These are phyloP conservation scores for Stentor roeselii DNA, from an alignment of 73 alveolate genomes.

Conservation along the genomic window DNA sequence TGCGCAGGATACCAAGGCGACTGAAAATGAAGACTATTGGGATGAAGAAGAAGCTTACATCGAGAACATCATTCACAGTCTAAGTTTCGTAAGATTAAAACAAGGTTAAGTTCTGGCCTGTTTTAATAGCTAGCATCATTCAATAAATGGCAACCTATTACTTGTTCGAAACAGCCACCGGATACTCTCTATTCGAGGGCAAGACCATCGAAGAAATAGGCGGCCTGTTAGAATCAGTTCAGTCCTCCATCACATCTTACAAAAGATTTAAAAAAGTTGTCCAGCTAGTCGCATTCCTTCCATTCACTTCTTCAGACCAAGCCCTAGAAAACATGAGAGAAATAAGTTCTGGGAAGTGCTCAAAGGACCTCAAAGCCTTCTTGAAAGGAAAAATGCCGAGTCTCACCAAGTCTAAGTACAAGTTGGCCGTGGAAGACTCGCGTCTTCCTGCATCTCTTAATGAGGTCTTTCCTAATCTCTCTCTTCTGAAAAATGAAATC, in stretches of 20 bases:
- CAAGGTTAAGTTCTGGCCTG: no score
- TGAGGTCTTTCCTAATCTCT: conserved; percentile 32
- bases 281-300: conserved; percentile 59
- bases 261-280: conserved; percentile 65
- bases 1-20: no score
- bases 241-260: conserved; percentile 39
- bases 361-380: conserved; percentile 68
- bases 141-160: conserved; percentile 24
- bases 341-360: conserved; percentile 43
- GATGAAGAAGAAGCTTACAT: no score
- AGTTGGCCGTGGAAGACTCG: conserved; percentile 59
- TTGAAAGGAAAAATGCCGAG: conserved; percentile 68
- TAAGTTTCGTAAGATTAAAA: no score
- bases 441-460: conserved; percentile 48
- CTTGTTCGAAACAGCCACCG: conserved; percentile 32
- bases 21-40: no score
- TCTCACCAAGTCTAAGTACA: conserved; percentile 53
- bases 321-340: conserved; percentile 60
- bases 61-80: no score
- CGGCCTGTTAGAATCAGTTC: conserved; percentile 28
- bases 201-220: conserved; percentile 25
- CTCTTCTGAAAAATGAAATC: conserved; percentile 44
- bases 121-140: no score
- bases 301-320: conserved; percentile 66
- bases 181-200: conserved; percentile 22